These are phyloP conservation scores for Vachellia pachyceras DNA, from an alignment of 306 rosid species.

Conservation along the genomic window DNA sequence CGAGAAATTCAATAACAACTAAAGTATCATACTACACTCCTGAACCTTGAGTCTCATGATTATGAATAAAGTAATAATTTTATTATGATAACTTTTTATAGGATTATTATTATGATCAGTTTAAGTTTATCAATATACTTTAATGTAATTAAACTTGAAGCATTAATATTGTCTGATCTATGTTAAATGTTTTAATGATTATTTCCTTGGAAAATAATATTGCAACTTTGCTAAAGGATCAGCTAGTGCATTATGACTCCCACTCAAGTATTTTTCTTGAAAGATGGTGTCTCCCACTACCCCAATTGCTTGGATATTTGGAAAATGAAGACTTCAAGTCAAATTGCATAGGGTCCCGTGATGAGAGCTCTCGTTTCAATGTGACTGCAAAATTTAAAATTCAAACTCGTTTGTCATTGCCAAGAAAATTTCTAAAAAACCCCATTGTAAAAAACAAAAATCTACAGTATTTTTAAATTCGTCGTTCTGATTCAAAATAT, in stretches of 20 bases:
- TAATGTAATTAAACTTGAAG: background rate
- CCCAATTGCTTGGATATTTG: background rate
- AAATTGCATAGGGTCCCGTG: background rate
- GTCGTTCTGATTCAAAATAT: too few relatives aligned
- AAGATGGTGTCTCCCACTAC: background rate
- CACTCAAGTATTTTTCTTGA: too few relatives aligned
- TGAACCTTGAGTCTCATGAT: background rate
- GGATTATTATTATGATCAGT: background rate
- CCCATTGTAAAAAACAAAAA: background rate
- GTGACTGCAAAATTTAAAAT: background rate
- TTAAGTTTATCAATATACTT: background rate
- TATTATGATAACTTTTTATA: background rate
- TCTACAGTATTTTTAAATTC: background rate
- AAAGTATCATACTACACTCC: too few relatives aligned
- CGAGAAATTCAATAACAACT: background rate
- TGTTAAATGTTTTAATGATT: too few relatives aligned
- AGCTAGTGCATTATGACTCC: background rate
- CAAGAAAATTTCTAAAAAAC: too few relatives aligned
- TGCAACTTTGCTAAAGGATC: background rate
- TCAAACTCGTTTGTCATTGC: background rate
- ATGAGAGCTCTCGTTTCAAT: background rate
- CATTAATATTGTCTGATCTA: background rate
- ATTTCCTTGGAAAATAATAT: background rate
- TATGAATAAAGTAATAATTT: background rate
- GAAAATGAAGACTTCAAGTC: background rate